Base-by-base conservation (phyloP, 768 basidiomycete species). In the Pholiota conissans region DNA sequence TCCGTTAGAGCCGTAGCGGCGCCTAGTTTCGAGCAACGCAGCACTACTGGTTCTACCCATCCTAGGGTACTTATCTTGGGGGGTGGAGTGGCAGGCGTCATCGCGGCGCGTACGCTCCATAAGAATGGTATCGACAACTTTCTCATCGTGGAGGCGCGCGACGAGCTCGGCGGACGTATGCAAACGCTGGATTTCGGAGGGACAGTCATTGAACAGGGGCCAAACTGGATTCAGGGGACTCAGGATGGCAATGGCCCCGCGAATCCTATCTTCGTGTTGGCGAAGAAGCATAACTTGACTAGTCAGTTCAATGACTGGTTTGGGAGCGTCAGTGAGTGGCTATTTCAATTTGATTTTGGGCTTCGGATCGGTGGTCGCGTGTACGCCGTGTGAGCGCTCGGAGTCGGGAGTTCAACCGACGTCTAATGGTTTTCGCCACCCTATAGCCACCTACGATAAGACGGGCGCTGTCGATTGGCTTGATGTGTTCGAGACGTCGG, bases 41-140 rank as follows among this genome's bases (percentile, higher is more conserved):
- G 40, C 53, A 22, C 28, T 9, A 20, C 42, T 10, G 5, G 42
- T 10, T 30, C 35, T 3, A 27, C 27, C 13, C 29, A 28, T 13
- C 53, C 53, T 32, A 62, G 62, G 40, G 79, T 86, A 13, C 77
- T 89, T 37, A 83, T 89, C 51, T 76, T 88, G 24, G 87, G 87
- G 4, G 86, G 84, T 29, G 87, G 87, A 8, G 79, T 88, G 37
- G 71, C 87, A 4, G 87, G 87, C 9, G 72, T 88, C 18, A 84
- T 84, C 32, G 85, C 86, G 9, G 87, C 88, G 11, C 79, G 82
- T 27, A 81, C 84, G 0, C 73, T 87, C 7, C 76, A 85, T 46
- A 69, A 78, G 47, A 70, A 76, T 22, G 83, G 83, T 4, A 76
- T 87, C 60, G 59, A 77, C n/a, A 75, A 85, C 63, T 87, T 85